Percentiles rank a stretch among this genome's conserved stretches.
phyloP scores from a whole-genome alignment of 306 rosid genomes.

The Cicer pinnatifidum region DNA sequence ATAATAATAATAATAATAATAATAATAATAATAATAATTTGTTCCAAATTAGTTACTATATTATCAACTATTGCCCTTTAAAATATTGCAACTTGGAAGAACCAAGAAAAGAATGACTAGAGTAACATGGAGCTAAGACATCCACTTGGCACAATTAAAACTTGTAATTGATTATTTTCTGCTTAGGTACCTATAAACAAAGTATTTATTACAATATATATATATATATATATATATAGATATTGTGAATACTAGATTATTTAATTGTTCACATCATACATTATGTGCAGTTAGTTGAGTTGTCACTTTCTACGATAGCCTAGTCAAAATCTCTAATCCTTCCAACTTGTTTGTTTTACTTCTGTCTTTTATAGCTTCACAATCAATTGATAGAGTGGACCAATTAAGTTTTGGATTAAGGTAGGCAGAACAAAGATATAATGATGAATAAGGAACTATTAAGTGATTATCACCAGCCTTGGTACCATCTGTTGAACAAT shows the following conservation, averaged over 20 bases:
- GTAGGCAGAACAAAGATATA: constrained; percentile 10
- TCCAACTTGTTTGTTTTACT: constrained; percentile 39
- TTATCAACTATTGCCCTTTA: not conserved
- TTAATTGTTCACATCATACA: constrained; percentile 29
- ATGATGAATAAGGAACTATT: constrained; percentile 14
- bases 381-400: constrained; percentile 26
- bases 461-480: constrained; percentile 30
- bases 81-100: constrained; percentile 33
- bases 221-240: constrained; percentile 35
- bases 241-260: constrained; percentile 27
- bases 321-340: constrained; percentile 38
- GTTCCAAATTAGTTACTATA: too few relatives aligned
- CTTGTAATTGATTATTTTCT: constrained; percentile 22
- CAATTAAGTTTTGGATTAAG: constrained; percentile 36
- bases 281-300: constrained; percentile 37
- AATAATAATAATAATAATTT: too few relatives aligned
- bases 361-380: constrained; percentile 36
- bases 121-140: constrained; percentile 24
- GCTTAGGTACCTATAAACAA: constrained; percentile 17
- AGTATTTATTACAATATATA: not conserved
- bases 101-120: constrained; percentile 29
- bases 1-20: too few relatives aligned
- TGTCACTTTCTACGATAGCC: constrained; percentile 39
- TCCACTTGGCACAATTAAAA: constrained; percentile 38
- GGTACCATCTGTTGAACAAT: constrained; percentile 9